phyloP scores from a whole-genome alignment of 805 yeast genomes.

The Ogataea corticis region DNA sequence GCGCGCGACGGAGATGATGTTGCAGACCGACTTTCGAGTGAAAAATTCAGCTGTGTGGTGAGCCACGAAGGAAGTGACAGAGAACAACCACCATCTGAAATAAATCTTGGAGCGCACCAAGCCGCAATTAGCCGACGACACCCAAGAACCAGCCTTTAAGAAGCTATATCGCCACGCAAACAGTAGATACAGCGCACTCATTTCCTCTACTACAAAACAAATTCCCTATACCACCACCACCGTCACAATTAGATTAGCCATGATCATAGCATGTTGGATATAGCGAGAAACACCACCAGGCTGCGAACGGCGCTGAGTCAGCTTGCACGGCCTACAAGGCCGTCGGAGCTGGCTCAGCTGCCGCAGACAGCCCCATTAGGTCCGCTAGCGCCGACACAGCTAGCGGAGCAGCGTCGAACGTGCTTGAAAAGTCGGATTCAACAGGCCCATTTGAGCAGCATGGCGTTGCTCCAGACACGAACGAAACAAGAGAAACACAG shows the following conservation, averaged over 20 bases:
- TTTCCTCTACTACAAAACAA: no score
- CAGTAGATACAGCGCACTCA: no score
- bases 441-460: not conserved
- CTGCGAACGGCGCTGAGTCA: constrained; percentile 1
- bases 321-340: not conserved
- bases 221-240: not conserved
- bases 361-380: not conserved
- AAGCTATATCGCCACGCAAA: no score
- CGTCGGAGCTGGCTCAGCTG: not conserved
- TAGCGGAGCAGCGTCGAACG: not conserved
- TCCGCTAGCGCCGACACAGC: not conserved
- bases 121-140: not conserved
- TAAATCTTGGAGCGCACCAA: not conserved
- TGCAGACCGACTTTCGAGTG: not conserved
- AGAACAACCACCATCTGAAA: not conserved
- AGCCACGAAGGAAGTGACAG: not conserved
- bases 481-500: not conserved
- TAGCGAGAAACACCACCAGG: constrained; percentile 6
- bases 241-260: not conserved
- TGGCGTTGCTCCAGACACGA: not conserved
- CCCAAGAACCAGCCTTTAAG: not conserved
- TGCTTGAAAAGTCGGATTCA: not conserved
- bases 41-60: constrained; percentile 4
- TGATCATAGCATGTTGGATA: constrained; percentile 12
- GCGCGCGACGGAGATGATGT: constrained; percentile 1